Percentiles rank a stretch among this genome's conserved stretches.
Conservation (phyloP, 345 rosid genomes). For the Acer campestre region DNA sequence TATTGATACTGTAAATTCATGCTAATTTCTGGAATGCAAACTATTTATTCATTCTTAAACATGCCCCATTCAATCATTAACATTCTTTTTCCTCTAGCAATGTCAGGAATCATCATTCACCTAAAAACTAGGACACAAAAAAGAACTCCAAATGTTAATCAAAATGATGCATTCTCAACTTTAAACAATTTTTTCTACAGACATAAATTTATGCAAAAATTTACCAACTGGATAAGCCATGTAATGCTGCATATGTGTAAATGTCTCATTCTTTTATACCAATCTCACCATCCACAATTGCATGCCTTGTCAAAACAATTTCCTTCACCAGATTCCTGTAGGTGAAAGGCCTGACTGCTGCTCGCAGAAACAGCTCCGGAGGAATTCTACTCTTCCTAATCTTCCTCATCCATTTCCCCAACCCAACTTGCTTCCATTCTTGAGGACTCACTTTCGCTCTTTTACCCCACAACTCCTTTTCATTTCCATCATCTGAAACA, state of each 20-base stretch:
- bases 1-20: not conserved
- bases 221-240: not conserved
- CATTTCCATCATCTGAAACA: conserved; percentile 58
- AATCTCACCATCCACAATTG: conserved; percentile 86
- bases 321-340: conserved; percentile 95
- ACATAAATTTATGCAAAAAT: not conserved
- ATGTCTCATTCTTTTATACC: conserved; percentile 45
- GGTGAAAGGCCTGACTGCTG: conserved; percentile 86
- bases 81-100: not conserved
- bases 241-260: not conserved
- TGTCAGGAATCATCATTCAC: too few species aligned
- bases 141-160: too few species aligned
- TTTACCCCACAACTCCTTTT: conserved; percentile 60
- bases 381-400: conserved; percentile 78
- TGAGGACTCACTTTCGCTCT: conserved; percentile 73
- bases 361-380: conserved; percentile 75
- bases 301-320: conserved; percentile 92
- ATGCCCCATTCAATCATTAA: not conserved
- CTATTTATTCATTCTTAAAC: not conserved
- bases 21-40: too few species aligned
- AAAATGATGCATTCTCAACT: too few species aligned
- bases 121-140: too few species aligned
- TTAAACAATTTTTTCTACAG: too few species aligned
- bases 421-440: conserved; percentile 77
- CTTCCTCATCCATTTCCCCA: conserved; percentile 79